Evolutionary conservation across 2,329 filamentous ascomycete genomes (phyloP).

Genomic region (Aspergillus texensis): DNA sequence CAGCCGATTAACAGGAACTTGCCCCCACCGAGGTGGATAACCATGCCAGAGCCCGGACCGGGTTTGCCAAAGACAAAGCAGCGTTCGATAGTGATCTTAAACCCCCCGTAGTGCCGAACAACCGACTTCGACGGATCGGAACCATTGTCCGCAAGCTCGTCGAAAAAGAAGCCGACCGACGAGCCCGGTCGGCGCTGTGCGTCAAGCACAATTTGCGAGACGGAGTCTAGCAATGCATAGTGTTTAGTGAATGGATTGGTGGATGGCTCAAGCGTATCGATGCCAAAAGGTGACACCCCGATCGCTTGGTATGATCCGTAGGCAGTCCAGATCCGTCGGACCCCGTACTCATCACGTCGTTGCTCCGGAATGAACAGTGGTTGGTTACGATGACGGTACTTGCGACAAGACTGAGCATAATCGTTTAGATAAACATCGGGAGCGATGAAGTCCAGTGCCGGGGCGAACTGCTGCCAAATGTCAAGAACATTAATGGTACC

Average conservation of each 20-base stretch:
- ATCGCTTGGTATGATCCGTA: constrained; percentile 40
- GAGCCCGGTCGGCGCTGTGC: constrained; percentile 40
- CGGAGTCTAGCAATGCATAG: constrained; percentile 43
- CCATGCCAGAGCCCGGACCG: constrained; percentile 45
- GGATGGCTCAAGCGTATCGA: constrained; percentile 44
- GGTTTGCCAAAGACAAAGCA: constrained; percentile 52
- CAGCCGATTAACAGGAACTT: constrained; percentile 50
- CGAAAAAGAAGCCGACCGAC: constrained; percentile 46
- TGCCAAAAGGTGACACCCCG: constrained; percentile 43
- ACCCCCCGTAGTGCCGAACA: constrained; percentile 31
- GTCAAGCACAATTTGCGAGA: constrained; percentile 41
- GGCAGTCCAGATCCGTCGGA: constrained; percentile 43
- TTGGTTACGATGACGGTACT: constrained; percentile 47
- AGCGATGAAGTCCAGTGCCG: constrained; percentile 49
- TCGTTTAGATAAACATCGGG: constrained; percentile 55
- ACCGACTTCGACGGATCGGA: constrained; percentile 23
- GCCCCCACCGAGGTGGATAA: constrained; percentile 43
- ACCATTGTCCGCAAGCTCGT: constrained; percentile 28
- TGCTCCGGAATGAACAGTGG: constrained; percentile 54
- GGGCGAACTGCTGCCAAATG: constrained; percentile 49
- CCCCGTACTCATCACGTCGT: constrained; percentile 48
- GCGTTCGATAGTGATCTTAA: constrained; percentile 44
- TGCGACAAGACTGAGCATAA: constrained; percentile 43
- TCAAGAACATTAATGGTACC: constrained; percentile 47
- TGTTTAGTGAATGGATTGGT: constrained; percentile 29